Evolutionary conservation across 176 grass and related monocot genomes (phyloP), one percentile per base, ranked within the genome.

Genomic region (Ensete ventricosum): DNA sequence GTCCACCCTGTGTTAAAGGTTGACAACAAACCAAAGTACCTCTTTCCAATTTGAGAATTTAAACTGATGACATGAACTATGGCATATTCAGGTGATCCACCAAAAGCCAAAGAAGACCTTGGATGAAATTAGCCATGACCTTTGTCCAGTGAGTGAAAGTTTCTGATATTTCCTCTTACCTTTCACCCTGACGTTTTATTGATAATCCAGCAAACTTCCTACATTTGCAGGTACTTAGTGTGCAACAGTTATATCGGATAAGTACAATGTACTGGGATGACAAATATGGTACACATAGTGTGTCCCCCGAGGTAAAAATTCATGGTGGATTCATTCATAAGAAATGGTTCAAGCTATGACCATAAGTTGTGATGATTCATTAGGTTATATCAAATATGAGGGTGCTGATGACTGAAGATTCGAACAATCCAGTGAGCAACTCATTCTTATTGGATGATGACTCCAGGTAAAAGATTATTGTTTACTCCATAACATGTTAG

Each of bases 91-190:
- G 34, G 34, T 43, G 4, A 43, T 43, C 34, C 34, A 43, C 34
- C 34, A 43, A 43, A 43, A 43, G 34, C 34, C 34, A 43, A 43
- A 43, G 34, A 43, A 43, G 34, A 43, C 34, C 34, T 43, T 91
- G n/a, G 92, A 96, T 79, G 92, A 96, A 91, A 96, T 96, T 84
- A 91, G 88, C 74, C 92, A 96, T 57, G 92, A 96, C 84, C 92
- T 96, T 73, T 96, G 92, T 74, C 92, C 92, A 64, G 92, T 70
- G 19, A 50, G 49, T 50, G 14, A 19, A 70, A 26, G 52, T 53
- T 26, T 52, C 26, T 57, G 25, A 27, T 55, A 16, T 34, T 74
- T 58, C 53, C 14, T 62, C 50, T 19, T 1, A 2, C 70, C 23
- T 50, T 73, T 81, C 77, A 16, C 67, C 8, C 76, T 50, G 8